Evolutionary conservation across 2,329 filamentous ascomycete genomes (phyloP), one percentile per base, ranked within the genome.

Genomic region (Monosporascus ibericus): DNA sequence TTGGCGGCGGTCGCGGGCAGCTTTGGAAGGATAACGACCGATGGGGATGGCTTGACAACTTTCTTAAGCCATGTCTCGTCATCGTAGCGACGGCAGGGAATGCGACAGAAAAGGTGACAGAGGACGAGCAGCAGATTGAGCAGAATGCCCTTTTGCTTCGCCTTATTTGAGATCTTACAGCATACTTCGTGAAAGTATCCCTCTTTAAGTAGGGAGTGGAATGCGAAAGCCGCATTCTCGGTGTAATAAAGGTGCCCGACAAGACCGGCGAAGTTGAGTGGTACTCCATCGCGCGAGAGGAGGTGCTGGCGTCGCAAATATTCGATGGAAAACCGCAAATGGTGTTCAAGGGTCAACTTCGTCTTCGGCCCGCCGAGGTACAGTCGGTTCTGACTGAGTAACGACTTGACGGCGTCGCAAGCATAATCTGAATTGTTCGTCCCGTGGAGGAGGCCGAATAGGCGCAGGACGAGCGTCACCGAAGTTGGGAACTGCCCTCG

Each of bases 401-500:
- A 68, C 0, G 86, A 81, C 49, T 85, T 80, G 52, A 90, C 76
- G 1, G 82, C 80, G 15, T 77, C 75, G 2, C 78, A 74, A 0
- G 86, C 84, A 58, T 83, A 89, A 3, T 75, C 68, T 0, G 83
- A 82, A 34, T 82, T 76, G 0, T 83, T 78, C 0, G 87, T 89
- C 6, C 82, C 81, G 50, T 88, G 74, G 3, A 91, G 69, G 0
- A 92, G 71, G 0, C 79, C 81, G 58, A 88, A 83, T 0, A 91
- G 67, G 1, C 88, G 79, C 2, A 92, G 72, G 0, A 92, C 78
- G 5, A 92, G 68, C 1, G 85, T 87, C 0, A 86, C 88, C 0
- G 87, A 90, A 50, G 90, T 81, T 0, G 88, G 87, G 60, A 92
- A 92, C 60, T 92, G 88, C 0, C 88, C 88, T 48, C 82, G 85